phyloP scores from a whole-genome alignment of 176 grass and related monocot species.

The Ampelocalamus luodianensis region DNA sequence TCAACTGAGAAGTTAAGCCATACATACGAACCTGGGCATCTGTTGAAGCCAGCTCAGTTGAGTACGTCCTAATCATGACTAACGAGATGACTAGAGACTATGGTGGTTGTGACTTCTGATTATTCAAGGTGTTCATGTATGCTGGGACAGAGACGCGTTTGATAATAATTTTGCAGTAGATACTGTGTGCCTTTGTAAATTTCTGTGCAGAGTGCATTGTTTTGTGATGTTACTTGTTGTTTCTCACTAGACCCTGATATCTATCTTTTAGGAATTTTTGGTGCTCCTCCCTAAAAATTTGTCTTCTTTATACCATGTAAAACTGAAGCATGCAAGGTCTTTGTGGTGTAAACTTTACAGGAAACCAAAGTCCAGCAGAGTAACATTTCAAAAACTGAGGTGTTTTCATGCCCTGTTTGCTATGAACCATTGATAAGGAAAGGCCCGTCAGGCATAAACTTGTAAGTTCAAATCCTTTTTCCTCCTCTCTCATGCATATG shows the following conservation, averaged over 20 bases:
- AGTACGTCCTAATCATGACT: neutral
- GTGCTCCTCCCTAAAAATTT: neutral
- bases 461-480: slow-evolving; percentile 57
- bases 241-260: neutral
- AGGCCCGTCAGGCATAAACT: slow-evolving; percentile 80
- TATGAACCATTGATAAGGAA: slow-evolving; percentile 79
- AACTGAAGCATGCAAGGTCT: neutral
- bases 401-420: slow-evolving; percentile 91
- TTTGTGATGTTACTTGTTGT: neutral
- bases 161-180: neutral
- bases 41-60: neutral
- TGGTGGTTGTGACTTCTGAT: neutral
- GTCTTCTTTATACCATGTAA: neutral
- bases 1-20: neutral
- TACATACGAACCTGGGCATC: neutral
- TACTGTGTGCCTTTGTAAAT: neutral
- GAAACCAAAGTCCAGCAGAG: slow-evolving; percentile 47
- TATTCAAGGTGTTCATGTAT: neutral
- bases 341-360: slow-evolving; percentile 31
- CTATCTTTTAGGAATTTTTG: neutral
- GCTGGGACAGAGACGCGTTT: neutral
- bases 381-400: slow-evolving; percentile 42
- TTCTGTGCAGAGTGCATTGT: neutral
- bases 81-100: neutral
- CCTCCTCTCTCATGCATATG: neutral